phyloP scores from a whole-genome alignment of 805 yeast genomes.

The Alloascoidea africana region DNA sequence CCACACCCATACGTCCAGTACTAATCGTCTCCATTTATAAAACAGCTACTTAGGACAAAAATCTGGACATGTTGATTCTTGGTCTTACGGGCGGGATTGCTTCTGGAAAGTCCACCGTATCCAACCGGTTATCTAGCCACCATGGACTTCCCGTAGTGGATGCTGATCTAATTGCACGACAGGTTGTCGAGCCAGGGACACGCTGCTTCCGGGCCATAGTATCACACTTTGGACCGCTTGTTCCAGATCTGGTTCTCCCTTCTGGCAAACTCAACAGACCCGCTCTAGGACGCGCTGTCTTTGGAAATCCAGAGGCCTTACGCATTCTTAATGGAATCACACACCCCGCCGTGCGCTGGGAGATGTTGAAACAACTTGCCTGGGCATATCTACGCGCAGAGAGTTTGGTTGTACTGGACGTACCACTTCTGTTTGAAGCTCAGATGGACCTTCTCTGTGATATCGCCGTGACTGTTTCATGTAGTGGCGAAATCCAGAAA shows the following conservation, averaged over 20 bases:
- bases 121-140: constrained; percentile 34
- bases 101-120: constrained; percentile 90
- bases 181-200: constrained; percentile 71
- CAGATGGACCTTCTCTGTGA: constrained; percentile 63
- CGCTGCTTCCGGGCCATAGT: constrained; percentile 57
- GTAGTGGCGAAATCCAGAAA: constrained; percentile 42
- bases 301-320: constrained; percentile 48
- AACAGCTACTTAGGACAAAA: no score
- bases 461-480: constrained; percentile 47
- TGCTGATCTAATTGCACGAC: constrained; percentile 81
- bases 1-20: no score
- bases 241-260: constrained; percentile 28
- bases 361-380: constrained; percentile 42
- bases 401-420: constrained; percentile 62
- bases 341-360: constrained; percentile 72
- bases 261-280: constrained; percentile 50
- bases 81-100: constrained; percentile 99
- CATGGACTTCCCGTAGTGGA: constrained; percentile 41
- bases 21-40: no score
- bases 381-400: constrained; percentile 42
- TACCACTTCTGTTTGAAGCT: constrained; percentile 81
- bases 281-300: constrained; percentile 65
- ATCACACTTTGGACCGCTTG: constrained; percentile 34
- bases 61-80: constrained; percentile 83
- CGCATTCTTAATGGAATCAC: constrained; percentile 53